Percentiles rank a stretch among this genome's conserved stretches.
Conservation (phyloP, 202 grass and related monocot genomes). For the Eragrostis tef region DNA sequence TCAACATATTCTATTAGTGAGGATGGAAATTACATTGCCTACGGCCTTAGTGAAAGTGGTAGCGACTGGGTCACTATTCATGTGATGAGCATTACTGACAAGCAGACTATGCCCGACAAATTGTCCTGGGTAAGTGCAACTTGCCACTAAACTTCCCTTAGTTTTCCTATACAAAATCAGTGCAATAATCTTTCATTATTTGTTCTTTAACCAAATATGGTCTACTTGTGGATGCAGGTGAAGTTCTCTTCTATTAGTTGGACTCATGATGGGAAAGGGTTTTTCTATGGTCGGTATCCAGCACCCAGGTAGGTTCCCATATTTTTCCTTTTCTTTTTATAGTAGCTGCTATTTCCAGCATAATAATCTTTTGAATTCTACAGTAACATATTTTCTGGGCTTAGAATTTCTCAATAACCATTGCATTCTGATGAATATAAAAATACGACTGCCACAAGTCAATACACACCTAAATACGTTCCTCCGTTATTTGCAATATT, state of each 20-base stretch:
- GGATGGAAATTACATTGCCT: conserved; percentile 91
- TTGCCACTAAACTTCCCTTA: neutral
- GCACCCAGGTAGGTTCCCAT: conserved; percentile 61
- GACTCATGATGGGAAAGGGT: conserved; percentile 87
- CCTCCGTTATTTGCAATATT: neutral
- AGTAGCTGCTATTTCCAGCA: neutral
- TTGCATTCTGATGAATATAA: neutral
- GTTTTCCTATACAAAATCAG: neutral
- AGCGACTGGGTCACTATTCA: conserved; percentile 89
- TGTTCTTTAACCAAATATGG: conserved; percentile 21
- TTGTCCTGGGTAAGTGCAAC: conserved; percentile 76
- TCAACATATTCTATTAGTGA: conserved; percentile 62
- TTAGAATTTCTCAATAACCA: neutral
- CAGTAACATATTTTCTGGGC: neutral
- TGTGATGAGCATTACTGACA: conserved; percentile 72
- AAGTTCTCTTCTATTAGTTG: conserved; percentile 90
- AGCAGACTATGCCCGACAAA: conserved; percentile 60
- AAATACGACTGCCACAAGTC: neutral
- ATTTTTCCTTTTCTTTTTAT: neutral
- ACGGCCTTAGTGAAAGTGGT: conserved; percentile 85
- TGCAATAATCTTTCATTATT: conserved; percentile 10
- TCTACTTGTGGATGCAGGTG: conserved; percentile 58
- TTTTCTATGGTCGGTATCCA: conserved; percentile 93
- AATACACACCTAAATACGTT: neutral
- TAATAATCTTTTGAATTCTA: neutral